Base-by-base conservation (phyloP, 1,284 basidiomycete genomes). In the Fomitopsis palustris region DNA sequence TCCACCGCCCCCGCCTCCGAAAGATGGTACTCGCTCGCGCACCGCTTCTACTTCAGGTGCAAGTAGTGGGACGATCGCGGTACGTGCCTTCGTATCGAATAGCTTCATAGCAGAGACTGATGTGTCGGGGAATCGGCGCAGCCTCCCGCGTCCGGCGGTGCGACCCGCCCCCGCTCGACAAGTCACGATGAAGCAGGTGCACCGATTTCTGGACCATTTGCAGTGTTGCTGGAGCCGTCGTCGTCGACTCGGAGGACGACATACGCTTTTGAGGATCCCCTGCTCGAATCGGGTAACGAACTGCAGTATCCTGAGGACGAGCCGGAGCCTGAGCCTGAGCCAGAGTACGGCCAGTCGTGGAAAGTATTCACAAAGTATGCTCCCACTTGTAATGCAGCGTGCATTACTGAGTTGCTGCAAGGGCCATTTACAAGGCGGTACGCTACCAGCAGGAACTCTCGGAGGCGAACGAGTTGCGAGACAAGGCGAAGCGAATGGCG, bases 321-420 rank as follows among this genome's bases (percentile, higher is more conserved):
- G n/a, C 6, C 39, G 7, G 39, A 42, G 4, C 39, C 39, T 5
- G n/a, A 42, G 35, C 35, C 12, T n/a, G 39, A 16, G 6, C 17
- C 19, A 9, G 51, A 21, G 51, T 21, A 19, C n/a, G 39, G 41
- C 23, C 16, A 16, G 7, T 35, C 60, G 21, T 64, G 64, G 64
- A 60, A 64, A 25, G 38, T 56, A 14, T 64, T 59, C 29, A 38
- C 55, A 2, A 61, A 58, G 66, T 66, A 35, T 25, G 63, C 35
- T 12, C 1, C 33, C 4, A 12, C 19, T 16, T 17, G 4, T 7
- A 3, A 7, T 31, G 16, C 14, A 17, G 17, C 16, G 5, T 14
- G 6, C 16, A 12, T 45, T 62, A 10, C 27, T 12, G 17, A 19
- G 4, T 35, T 25, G 5, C 19, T 3, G 9, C 19, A 35, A 67